phyloP scores from a whole-genome alignment of 2,329 filamentous ascomycete genomes.

The Aspergillus unguis region DNA sequence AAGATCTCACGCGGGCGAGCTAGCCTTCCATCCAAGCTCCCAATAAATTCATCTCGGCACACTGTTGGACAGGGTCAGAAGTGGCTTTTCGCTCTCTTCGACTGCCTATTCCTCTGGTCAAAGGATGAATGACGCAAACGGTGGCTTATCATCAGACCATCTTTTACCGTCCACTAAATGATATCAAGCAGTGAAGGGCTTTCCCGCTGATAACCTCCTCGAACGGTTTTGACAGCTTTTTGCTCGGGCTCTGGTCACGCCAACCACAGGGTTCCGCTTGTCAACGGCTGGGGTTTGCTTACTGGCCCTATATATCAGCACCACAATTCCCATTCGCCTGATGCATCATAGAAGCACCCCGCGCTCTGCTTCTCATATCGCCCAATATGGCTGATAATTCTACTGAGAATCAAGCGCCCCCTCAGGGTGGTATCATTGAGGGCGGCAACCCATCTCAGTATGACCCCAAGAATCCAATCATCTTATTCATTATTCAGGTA shows the following conservation, averaged over 20 bases:
- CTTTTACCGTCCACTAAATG: not conserved
- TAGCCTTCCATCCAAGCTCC: conserved; percentile 1
- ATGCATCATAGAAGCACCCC: too few species aligned
- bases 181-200: not conserved
- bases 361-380: not conserved
- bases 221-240: conserved; percentile 1
- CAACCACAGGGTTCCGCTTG: conserved; percentile 5
- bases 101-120: not conserved
- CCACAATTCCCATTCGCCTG: too few species aligned
- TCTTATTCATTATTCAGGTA: conserved; percentile 73
- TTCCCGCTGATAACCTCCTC: not conserved
- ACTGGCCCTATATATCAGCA: not conserved
- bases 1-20: conserved; percentile 1
- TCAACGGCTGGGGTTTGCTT: not conserved
- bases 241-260: not conserved
- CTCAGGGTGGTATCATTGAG: conserved; percentile 69
- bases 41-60: not conserved
- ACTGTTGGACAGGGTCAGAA: conserved; percentile 2
- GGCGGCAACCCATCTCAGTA: conserved; percentile 66
- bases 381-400: conserved; percentile 22
- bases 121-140: conserved; percentile 8
- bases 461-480: conserved; percentile 68
- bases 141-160: conserved; percentile 10
- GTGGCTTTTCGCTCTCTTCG: not conserved
- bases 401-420: conserved; percentile 27